phyloP scores from a whole-genome alignment of 352 stramenopile genomes.

The Globisporangium paddicum region DNA sequence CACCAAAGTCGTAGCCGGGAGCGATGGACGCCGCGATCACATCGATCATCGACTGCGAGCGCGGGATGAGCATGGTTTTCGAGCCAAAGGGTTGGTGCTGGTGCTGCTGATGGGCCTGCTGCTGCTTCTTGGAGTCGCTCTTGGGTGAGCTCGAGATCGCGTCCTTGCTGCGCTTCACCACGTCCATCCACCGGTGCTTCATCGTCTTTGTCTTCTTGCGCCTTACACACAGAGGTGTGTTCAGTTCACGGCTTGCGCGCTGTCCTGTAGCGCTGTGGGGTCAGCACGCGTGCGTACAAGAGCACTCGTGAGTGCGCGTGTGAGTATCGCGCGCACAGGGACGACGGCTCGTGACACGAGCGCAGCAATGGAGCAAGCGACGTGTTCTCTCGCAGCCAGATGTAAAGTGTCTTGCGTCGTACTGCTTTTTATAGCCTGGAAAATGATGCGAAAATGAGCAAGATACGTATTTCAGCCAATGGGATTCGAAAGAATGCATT shows the following conservation, averaged over 20 bases:
- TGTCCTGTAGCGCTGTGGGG: not conserved
- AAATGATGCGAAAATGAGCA: too few relatives aligned
- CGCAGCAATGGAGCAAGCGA: too few relatives aligned
- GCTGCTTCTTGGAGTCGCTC: conserved; percentile 5
- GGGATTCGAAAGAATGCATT: too few relatives aligned
- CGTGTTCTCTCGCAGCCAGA: too few relatives aligned
- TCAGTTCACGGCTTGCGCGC: not conserved
- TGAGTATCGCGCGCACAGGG: not conserved
- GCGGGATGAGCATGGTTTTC: conserved; percentile 8
- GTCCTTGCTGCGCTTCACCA: conserved; percentile 46
- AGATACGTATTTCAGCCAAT: too few relatives aligned
- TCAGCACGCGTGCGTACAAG: too few relatives aligned
- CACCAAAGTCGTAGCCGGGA: not conserved
- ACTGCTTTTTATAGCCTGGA: too few relatives aligned
- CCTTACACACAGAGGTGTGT: not conserved
- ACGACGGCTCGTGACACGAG: too few relatives aligned
- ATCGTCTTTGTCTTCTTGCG: conserved; percentile 11
- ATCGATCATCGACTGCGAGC: conserved; percentile 15
- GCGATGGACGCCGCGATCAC: conserved; percentile 12
- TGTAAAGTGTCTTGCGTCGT: too few relatives aligned
- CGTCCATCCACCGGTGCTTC: conserved; percentile 72
- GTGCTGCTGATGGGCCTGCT: conserved; percentile 7
- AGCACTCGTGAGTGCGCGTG: not conserved
- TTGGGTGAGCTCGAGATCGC: conserved; percentile 30
- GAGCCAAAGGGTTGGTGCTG: conserved; percentile 14